Base-by-base conservation (phyloP, 345 rosid genomes). In the Heritiera fomes region DNA sequence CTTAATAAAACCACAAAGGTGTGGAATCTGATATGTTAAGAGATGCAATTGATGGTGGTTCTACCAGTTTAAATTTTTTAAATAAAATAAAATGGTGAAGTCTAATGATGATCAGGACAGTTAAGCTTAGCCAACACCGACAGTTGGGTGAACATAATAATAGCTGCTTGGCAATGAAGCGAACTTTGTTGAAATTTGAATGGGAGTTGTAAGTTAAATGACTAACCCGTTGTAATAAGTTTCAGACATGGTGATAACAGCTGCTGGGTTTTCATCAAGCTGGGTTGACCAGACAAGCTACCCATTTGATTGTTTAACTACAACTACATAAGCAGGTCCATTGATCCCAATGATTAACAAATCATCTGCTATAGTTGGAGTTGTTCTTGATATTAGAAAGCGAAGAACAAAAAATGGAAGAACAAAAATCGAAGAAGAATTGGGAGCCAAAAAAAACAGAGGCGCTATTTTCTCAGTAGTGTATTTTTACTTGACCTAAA, bases 301-400 rank as follows among this genome's bases (percentile, higher is more conserved):
- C 17, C 90, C 93, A 28, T 2, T 77, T 12, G 12, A 77, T 73
- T 78, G 73, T 32, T 43, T 30, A 43, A 88, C 79, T 14, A 86
- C 87, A 55, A 90, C 82, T 28, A 85, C 89, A 11, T 67, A 79
- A 15, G 85, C 86, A 20, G 90, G 87, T 9, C 92, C 87, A 75
- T 72, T 79, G 23, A 89, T 83, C 20, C 83, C 81, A 3, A 65
- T 38, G 45, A 89, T 75, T 20, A 86, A 63, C 76, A 85, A 72
- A 56, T 78, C 71, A 17, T 45, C 83, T 6, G 85, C 83, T 20
- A 87, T 66, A 3, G 90, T 80, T 4, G 89, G 89, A 8, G 90
- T 87, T 71, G 89, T 52, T 73, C 90, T 82, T 7, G n/a, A n/a
- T n/a, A n/a, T n/a, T n/a, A n/a, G n/a, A n/a, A n/a, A n/a, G n/a